phyloP scores from a whole-genome alignment of 2,329 filamentous ascomycete species.

The Neonectria magnoliae region DNA sequence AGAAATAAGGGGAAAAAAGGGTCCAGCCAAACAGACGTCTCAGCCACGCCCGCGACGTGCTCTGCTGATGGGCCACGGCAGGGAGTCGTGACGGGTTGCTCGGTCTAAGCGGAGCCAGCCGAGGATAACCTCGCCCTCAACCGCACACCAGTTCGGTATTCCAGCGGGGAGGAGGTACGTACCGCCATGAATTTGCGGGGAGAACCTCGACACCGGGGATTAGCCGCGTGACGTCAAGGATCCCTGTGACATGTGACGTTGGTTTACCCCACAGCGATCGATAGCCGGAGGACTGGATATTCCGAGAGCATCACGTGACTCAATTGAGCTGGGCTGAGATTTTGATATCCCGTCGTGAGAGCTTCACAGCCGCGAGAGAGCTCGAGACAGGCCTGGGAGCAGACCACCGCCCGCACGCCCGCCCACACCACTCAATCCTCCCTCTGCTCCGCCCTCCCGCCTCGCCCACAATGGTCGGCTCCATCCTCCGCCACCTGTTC shows the following conservation, averaged over 20 bases:
- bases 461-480: conserved; percentile 47
- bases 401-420: conserved; percentile 23
- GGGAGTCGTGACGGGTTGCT: conserved; percentile 2
- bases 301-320: conserved; percentile 33
- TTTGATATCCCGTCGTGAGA: conserved; percentile 33
- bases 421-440: conserved; percentile 32
- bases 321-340: conserved; percentile 34
- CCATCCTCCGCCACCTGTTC: conserved; percentile 50
- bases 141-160: neutral
- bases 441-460: conserved; percentile 28
- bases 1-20: neutral
- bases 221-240: conserved; percentile 43
- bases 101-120: conserved; percentile 23
- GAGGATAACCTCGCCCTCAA: conserved; percentile 26
- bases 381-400: conserved; percentile 26
- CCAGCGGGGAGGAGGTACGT: conserved; percentile 13
- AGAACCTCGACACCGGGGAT: conserved; percentile 33
- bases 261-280: neutral
- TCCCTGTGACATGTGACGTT: conserved; percentile 36
- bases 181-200: conserved; percentile 19
- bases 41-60: neutral
- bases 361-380: conserved; percentile 27
- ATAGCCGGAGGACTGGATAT: conserved; percentile 14
- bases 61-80: conserved; percentile 3
- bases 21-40: neutral